A percentile compares a stretch with the other conserved stretches of the same genome.
Evolutionary conservation across 164 flowering plant genomes (phyloP).

Genomic region (Akebia trifoliata): DNA sequence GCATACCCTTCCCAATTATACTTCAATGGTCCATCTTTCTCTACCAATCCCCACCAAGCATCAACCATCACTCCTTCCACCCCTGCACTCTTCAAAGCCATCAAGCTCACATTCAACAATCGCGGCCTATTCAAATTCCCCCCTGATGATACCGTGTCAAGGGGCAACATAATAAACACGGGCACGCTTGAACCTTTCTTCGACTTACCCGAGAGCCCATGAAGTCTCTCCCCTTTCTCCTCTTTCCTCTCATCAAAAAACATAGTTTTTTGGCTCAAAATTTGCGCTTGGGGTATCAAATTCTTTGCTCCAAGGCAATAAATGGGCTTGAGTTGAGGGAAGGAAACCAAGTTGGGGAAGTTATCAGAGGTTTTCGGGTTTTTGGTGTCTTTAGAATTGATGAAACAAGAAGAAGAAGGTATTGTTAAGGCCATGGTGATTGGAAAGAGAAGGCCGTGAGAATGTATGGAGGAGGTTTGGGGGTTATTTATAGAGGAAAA

Average conservation of each 20-base stretch:
- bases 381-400: conserved; percentile 43
- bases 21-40: conserved; percentile 76
- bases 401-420: conserved; percentile 59
- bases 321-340: conserved; percentile 32
- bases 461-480: conserved; percentile 7
- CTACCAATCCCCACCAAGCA: conserved; percentile 97
- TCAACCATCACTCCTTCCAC: conserved; percentile 96
- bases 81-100: conserved; percentile 86
- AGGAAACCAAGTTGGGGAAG: conserved; percentile 28
- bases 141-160: conserved; percentile 62
- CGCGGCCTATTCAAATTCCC: conserved; percentile 61
- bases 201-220: conserved; percentile 18
- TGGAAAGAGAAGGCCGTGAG: conserved; percentile 9
- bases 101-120: conserved; percentile 82
- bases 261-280: conserved; percentile 12
- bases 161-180: conserved; percentile 83
- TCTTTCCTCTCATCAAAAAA: conserved; percentile 15
- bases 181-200: conserved; percentile 44
- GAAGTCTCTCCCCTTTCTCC: conserved; percentile 40
- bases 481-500: conserved; percentile 34
- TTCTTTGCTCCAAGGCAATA: conserved; percentile 33
- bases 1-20: conserved; percentile 89
- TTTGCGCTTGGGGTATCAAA: background rate
- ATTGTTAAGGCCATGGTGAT: conserved; percentile 40
- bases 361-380: conserved; percentile 40